These are phyloP conservation scores for Panus rudis DNA, from an alignment of 768 basidiomycete species.

Conservation along the genomic window DNA sequence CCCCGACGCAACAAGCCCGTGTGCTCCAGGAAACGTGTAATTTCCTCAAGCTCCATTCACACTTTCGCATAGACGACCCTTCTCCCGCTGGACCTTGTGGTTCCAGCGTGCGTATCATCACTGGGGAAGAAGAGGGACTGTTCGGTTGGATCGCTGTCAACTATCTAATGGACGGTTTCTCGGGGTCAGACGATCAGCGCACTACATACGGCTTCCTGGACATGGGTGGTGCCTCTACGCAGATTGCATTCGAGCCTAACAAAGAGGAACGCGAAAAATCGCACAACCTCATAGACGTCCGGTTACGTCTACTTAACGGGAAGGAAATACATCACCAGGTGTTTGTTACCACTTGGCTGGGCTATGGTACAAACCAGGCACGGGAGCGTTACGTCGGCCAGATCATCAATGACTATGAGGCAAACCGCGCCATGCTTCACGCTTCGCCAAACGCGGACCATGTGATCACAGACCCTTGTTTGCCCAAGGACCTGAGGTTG, in stretches of 20 bases:
- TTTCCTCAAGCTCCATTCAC: slow-evolving; percentile 66
- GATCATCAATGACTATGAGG: slow-evolving; percentile 52
- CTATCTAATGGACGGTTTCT: slow-evolving; percentile 97
- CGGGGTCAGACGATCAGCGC: slow-evolving; percentile 41
- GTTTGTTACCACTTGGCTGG: slow-evolving; percentile 98
- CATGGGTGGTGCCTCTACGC: slow-evolving; percentile 99
- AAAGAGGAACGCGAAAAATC: slow-evolving; percentile 42
- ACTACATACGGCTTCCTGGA: slow-evolving; percentile 97
- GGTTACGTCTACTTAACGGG: slow-evolving; percentile 74
- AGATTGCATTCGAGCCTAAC: slow-evolving; percentile 94
- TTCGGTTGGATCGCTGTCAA: slow-evolving; percentile 99
- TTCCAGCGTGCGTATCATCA: slow-evolving; percentile 89
- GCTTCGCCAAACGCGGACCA: slow-evolving; percentile 16
- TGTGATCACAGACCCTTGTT: slow-evolving; percentile 78
- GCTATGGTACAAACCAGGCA: slow-evolving; percentile 97
- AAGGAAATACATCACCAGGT: slow-evolving; percentile 86
- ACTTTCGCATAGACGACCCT: slow-evolving; percentile 68
- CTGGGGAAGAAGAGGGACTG: slow-evolving; percentile 95
- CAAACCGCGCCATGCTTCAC: slow-evolving; percentile 22
- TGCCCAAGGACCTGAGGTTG: slow-evolving; percentile 69
- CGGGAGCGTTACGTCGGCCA: slow-evolving; percentile 83
- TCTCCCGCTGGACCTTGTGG: slow-evolving; percentile 77
- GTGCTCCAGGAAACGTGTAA: slow-evolving; percentile 74
- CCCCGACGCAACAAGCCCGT: slow-evolving; percentile 56
- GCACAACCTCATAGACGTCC: slow-evolving; percentile 71